Evolutionary conservation across 768 basidiomycete genomes (phyloP).

Genomic region (Punctularia strigosozonata): DNA sequence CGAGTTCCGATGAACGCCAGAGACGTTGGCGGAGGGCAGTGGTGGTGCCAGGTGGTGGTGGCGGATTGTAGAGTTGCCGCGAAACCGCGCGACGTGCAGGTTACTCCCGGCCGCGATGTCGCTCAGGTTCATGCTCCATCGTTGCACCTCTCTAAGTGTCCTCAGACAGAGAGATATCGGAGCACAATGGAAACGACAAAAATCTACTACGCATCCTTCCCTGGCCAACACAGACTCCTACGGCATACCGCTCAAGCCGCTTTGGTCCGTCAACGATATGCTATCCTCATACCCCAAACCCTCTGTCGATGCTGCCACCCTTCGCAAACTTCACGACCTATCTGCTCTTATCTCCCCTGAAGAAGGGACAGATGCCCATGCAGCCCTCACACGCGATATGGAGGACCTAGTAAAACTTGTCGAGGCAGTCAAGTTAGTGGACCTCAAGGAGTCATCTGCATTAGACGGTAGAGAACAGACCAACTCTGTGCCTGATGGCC

Average conservation of each 20-base stretch:
- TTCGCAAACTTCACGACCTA: conserved; percentile 56
- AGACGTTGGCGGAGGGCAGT: no score
- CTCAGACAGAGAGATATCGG: no score
- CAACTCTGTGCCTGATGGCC: conserved; percentile 26
- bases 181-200: no score
- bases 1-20: no score
- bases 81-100: no score
- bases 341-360: conserved; percentile 63
- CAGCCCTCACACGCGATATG: conserved; percentile 41
- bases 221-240: conserved; percentile 34
- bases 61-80: no score
- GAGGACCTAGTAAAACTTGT: conserved; percentile 68
- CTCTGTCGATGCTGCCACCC: conserved; percentile 38
- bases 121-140: no score
- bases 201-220: no score
- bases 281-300: conserved; percentile 71
- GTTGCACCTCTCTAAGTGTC: no score
- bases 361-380: conserved; percentile 41
- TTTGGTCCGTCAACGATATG: conserved; percentile 73
- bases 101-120: no score
- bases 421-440: conserved; percentile 66
- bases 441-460: conserved; percentile 17
- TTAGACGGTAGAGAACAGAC: conserved; percentile 4
- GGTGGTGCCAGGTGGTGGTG: no score
- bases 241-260: conserved; percentile 54